A percentile compares a stretch with the other conserved stretches of the same genome.
These are phyloP conservation scores for Leucocoprinus sp. DNA, from an alignment of 768 basidiomycete species.

Conservation along the genomic window DNA sequence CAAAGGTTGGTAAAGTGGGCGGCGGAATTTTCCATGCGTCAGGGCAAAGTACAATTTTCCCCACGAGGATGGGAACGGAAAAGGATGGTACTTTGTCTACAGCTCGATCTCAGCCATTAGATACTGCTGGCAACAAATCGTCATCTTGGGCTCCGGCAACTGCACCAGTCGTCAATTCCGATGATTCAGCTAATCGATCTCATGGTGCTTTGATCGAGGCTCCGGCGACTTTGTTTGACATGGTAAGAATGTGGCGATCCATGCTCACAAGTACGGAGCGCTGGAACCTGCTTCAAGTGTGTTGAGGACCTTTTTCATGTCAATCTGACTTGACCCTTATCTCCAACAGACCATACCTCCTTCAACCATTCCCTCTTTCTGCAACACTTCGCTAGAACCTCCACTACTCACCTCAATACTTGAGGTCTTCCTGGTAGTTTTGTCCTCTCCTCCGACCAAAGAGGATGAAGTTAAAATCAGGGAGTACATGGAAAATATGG, in stretches of 20 bases:
- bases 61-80: slow-evolving; percentile 17
- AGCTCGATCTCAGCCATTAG: not conserved
- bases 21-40: slow-evolving; percentile 68
- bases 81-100: not conserved
- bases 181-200: too few species aligned
- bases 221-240: slow-evolving; percentile 49
- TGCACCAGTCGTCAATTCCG: not conserved
- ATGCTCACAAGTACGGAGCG: slow-evolving; percentile 31
- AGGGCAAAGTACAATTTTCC: slow-evolving; percentile 53
- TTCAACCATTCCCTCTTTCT: slow-evolving; percentile 47
- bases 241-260: slow-evolving; percentile 51
- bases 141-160: too few species aligned
- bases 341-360: slow-evolving; percentile 45
- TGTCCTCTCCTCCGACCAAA: slow-evolving; percentile 15
- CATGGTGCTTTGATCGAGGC: slow-evolving; percentile 20
- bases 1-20: slow-evolving; percentile 39
- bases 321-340: not conserved
- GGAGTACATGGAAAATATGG: slow-evolving; percentile 46
- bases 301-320: not conserved
- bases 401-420: slow-evolving; percentile 50
- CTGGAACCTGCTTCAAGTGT: slow-evolving; percentile 56
- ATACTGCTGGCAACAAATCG: too few species aligned
- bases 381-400: slow-evolving; percentile 66
- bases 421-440: slow-evolving; percentile 33
- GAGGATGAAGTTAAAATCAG: slow-evolving; percentile 20